Base-by-base conservation (phyloP, 257 asterid genomes). In the Petunia secreta region DNA sequence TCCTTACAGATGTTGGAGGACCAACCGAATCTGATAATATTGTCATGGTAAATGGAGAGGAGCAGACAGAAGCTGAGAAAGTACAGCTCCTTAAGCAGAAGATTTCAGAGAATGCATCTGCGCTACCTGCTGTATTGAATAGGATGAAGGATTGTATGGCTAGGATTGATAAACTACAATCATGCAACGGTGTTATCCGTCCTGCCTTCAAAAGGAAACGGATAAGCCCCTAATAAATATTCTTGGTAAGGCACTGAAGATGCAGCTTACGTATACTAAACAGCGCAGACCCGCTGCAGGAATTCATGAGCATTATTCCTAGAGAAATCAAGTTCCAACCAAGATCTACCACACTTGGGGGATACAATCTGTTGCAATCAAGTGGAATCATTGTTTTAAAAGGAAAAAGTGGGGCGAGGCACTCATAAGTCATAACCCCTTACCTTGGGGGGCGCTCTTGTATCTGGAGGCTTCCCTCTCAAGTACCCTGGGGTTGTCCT, bases 171-270 rank as follows among this genome's bases (percentile, higher is more conserved):
- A 84, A 87, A 79, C 82, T 90, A 65, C 91, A 88, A 63, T 87
- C 94, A 0, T 66, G 82, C 53, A 78, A 80, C 9, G 83, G 78
- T 67, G 64, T 85, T 80, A 90, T 92, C 74, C 91, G 85, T 78
- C 95, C 93, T 2, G 93, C 85, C 77, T 94, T 95, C 73, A 89
- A 91, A 90, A 85, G 91, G 86, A 93, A 89, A 84, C 75, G 86
- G 57, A 78, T 62, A 36, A 25, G 44, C 75, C 38, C 3, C 43
- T 68, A 37, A 15, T 34, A 54, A 40, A 53, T 43, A 79, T 60
- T 8, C 8, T 55, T 16, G 8, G 64, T 81, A 8, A 53, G 69
- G 57, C n/a, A 54, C 66, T 73, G 78, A n/a, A 44, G 16, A 69
- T 69, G 40, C 25, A n/a, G 57, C 75, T 43, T 41, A 41, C 54